Evolutionary conservation across 192 early-diverging fungal genomes (phyloP).

Genomic region (Chytriomyces sp.): DNA sequence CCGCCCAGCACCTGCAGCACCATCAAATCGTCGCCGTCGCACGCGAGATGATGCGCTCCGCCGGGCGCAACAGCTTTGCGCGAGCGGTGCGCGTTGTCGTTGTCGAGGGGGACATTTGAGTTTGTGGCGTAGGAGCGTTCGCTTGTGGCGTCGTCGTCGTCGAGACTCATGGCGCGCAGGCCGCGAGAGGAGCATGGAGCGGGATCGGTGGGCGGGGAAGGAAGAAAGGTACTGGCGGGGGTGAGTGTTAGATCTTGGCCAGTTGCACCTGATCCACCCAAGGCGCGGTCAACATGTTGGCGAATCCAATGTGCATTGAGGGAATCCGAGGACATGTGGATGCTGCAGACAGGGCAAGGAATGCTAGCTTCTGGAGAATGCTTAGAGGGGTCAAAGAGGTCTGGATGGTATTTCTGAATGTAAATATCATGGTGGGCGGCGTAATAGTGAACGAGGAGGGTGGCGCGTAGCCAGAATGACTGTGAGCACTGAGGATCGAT

Average conservation of each 20-base stretch:
- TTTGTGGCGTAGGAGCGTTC: background rate
- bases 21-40: conserved; percentile 9
- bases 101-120: background rate
- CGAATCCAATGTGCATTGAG: conserved; percentile 21
- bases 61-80: no score
- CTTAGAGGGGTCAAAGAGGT: background rate
- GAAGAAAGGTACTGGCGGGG: background rate
- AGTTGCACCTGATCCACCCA: conserved; percentile 1
- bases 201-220: background rate
- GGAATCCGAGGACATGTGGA: background rate
- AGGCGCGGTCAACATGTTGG: conserved; percentile 13
- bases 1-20: conserved; percentile 16
- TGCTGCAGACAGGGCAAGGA: conserved; percentile 7
- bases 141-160: background rate
- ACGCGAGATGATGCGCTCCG: no score
- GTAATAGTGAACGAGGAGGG: conserved; percentile 20
- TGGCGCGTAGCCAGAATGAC: background rate
- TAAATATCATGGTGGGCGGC: conserved; percentile 22
- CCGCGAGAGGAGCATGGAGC: background rate
- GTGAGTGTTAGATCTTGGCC: background rate
- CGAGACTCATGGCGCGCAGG: background rate
- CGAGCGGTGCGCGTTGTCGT: no score
- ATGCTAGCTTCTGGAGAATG: no score
- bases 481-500: background rate
- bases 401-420: conserved; percentile 20